phyloP scores from a whole-genome alignment of 2,329 filamentous ascomycete genomes.

The Cladosporium sp. region DNA sequence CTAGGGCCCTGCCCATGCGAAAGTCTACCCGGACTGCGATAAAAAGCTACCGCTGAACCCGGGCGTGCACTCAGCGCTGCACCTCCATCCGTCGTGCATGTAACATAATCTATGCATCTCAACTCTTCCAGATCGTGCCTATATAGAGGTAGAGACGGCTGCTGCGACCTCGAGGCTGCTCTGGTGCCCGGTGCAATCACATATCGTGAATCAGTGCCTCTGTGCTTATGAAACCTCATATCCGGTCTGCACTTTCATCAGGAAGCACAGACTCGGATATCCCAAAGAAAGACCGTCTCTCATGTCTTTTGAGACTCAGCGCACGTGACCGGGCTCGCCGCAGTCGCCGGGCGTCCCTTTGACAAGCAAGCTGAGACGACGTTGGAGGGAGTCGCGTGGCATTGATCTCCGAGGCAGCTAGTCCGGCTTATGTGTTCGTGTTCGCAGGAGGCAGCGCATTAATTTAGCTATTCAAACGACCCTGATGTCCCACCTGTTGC shows the following conservation, averaged over 20 bases:
- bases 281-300: neutral
- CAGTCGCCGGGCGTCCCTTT: neutral
- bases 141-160: no score
- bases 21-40: no score
- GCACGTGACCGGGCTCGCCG: neutral
- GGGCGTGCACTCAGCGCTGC: no score
- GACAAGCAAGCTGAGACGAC: neutral
- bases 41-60: no score
- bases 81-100: no score
- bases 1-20: no score
- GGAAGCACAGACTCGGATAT: neutral
- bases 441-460: slow-evolving; percentile 4
- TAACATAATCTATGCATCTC: no score
- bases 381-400: neutral
- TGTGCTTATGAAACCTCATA: neutral
- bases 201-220: no score
- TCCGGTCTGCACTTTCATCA: neutral
- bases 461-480: neutral
- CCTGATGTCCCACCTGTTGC: neutral
- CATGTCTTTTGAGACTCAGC: neutral
- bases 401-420: slow-evolving; percentile 7
- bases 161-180: no score
- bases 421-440: neutral
- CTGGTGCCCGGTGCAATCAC: no score
- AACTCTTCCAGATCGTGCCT: no score